These are phyloP conservation scores for Colletotrichum higginsianum DNA, from an alignment of 2,329 filamentous ascomycete species.

Conservation along the genomic window DNA sequence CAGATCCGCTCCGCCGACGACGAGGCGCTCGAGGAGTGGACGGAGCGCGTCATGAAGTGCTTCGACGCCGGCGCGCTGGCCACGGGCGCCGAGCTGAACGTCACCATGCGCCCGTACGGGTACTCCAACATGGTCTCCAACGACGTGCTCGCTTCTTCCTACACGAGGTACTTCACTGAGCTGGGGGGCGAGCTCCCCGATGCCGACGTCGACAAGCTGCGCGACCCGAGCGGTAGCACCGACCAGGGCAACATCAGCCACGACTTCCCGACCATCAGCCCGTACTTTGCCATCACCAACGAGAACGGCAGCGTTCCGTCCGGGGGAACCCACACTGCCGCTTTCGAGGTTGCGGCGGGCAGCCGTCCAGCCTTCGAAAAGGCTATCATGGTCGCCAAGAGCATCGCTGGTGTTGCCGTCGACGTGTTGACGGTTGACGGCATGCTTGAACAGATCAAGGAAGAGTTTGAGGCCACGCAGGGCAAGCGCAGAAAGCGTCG, in stretches of 20 bases:
- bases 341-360: constrained; percentile 66
- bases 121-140: constrained; percentile 53
- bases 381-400: constrained; percentile 63
- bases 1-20: constrained; percentile 67
- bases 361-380: constrained; percentile 63
- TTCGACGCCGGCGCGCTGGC: constrained; percentile 51
- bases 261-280: constrained; percentile 48
- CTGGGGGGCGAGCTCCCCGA: constrained; percentile 46
- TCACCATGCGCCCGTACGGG: constrained; percentile 50
- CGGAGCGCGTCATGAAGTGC: constrained; percentile 45
- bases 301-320: constrained; percentile 44
- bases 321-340: constrained; percentile 65
- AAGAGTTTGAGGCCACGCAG: constrained; percentile 53
- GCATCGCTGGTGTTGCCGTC: constrained; percentile 62
- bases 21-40: constrained; percentile 44
- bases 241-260: constrained; percentile 51
- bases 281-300: constrained; percentile 47
- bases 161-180: constrained; percentile 45
- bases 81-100: constrained; percentile 52
- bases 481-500: constrained; percentile 24
- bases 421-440: constrained; percentile 61
- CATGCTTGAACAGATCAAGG: constrained; percentile 59
- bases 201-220: constrained; percentile 47
- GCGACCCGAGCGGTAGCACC: constrained; percentile 46
- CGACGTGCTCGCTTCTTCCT: constrained; percentile 46